These are phyloP conservation scores for Podospora fimiseda DNA, from an alignment of 495 filamentous ascomycete species.

Conservation along the genomic window DNA sequence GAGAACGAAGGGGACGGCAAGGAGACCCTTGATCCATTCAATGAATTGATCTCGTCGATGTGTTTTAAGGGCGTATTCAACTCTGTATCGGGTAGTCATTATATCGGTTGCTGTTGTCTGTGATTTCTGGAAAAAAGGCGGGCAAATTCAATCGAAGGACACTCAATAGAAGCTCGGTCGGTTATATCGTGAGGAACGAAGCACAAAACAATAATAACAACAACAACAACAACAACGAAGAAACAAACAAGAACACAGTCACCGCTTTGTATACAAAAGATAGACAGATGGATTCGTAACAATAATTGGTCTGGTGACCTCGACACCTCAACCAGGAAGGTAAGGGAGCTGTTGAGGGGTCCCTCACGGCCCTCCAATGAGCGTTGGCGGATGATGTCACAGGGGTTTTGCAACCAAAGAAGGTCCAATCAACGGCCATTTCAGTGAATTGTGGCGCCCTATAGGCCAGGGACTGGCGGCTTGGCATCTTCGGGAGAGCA, in stretches of 20 bases:
- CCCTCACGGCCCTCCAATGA: constrained; percentile 13
- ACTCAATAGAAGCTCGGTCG: neutral
- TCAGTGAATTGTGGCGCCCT: neutral
- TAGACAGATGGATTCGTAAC: neutral
- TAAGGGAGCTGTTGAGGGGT: neutral
- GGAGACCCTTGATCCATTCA: constrained; percentile 69
- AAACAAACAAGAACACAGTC: constrained; percentile 7
- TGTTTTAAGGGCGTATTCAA: constrained; percentile 90
- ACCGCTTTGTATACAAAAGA: constrained; percentile 16
- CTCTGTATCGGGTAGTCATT: constrained; percentile 88
- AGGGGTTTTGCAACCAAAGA: constrained; percentile 11
- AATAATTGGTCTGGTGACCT: constrained; percentile 1
- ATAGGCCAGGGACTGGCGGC: constrained; percentile 4
- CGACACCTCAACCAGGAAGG: neutral
- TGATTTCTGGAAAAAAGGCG: neutral
- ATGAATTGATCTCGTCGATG: constrained; percentile 81
- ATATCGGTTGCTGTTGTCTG: neutral
- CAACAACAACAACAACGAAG: neutral
- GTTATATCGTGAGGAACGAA: neutral
- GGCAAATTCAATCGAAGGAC: neutral
- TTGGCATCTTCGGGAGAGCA: constrained; percentile 3
- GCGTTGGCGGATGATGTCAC: constrained; percentile 22
- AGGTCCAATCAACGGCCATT: constrained; percentile 3
- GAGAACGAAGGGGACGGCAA: constrained; percentile 94
- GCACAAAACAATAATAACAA: neutral